A percentile compares a stretch with the other conserved stretches of the same genome.
phyloP scores from a whole-genome alignment of 2,329 filamentous ascomycete species.

The Chaetomium sp. region DNA sequence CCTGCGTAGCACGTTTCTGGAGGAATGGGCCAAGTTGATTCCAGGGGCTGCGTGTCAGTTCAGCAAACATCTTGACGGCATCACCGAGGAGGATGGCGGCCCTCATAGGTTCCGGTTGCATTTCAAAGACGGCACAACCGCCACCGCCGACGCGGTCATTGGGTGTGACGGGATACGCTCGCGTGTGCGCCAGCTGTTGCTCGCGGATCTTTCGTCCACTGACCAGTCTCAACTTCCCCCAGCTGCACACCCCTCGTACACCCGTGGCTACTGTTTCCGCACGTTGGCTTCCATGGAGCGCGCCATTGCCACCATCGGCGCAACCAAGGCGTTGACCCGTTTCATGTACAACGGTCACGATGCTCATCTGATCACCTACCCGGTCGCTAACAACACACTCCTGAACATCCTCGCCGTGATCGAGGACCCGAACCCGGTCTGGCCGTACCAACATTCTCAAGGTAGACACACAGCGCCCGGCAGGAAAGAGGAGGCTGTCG shows the following conservation, averaged over 20 bases:
- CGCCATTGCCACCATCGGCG: conserved; percentile 42
- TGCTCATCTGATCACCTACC: conserved; percentile 56
- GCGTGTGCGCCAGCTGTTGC: conserved; percentile 43
- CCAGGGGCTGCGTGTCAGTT: conserved; percentile 27
- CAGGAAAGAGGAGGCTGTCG: conserved; percentile 33
- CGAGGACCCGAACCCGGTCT: conserved; percentile 28
- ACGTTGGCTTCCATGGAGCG: conserved; percentile 53
- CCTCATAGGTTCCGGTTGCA: conserved; percentile 19
- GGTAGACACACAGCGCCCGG: conserved; percentile 27
- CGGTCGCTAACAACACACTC: conserved; percentile 47
- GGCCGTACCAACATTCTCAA: conserved; percentile 16
- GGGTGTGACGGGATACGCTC: conserved; percentile 62
- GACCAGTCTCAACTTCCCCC: conserved; percentile 17
- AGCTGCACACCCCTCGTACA: conserved; percentile 38
- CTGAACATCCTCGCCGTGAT: conserved; percentile 52
- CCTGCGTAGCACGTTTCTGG: conserved; percentile 35
- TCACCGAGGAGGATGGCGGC: conserved; percentile 17
- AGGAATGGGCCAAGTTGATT: conserved; percentile 32
- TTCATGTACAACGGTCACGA: conserved; percentile 52
- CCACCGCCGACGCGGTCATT: conserved; percentile 35
- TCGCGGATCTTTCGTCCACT: conserved; percentile 23
- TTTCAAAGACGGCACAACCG: conserved; percentile 29
- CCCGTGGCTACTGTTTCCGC: conserved; percentile 55
- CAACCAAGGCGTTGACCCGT: conserved; percentile 40
- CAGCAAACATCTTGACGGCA: conserved; percentile 26